Evolutionary conservation across 192 early-diverging fungal species (phyloP).

Genomic region (Entomortierella chlamydospora): DNA sequence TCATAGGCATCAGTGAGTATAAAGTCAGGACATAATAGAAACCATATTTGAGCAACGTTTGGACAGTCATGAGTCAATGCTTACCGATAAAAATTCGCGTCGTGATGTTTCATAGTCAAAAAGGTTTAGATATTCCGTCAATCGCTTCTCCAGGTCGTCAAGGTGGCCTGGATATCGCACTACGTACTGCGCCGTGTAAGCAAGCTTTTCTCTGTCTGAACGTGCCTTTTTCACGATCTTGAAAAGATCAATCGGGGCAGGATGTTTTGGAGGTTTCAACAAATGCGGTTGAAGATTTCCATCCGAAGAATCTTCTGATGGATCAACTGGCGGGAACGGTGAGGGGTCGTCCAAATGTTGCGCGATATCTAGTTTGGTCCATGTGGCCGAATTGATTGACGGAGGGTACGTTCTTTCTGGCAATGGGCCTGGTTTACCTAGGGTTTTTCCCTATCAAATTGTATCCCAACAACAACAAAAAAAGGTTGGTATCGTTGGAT

Average conservation of each 20-base stretch:
- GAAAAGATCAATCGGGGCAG: slow-evolving; percentile 24
- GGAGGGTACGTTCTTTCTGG: slow-evolving; percentile 45
- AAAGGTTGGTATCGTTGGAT: neutral
- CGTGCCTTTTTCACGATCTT: slow-evolving; percentile 26
- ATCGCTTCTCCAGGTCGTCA: slow-evolving; percentile 22
- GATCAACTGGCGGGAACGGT: slow-evolving; percentile 6
- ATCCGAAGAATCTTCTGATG: neutral
- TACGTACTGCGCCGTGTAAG: slow-evolving; percentile 20
- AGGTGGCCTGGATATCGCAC: slow-evolving; percentile 29
- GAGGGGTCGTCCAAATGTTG: neutral
- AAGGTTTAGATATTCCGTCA: slow-evolving; percentile 46
- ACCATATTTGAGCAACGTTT: too few species aligned
- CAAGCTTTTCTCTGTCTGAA: slow-evolving; percentile 31
- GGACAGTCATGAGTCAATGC: neutral
- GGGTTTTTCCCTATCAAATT: slow-evolving; percentile 14
- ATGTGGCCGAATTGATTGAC: slow-evolving; percentile 5
- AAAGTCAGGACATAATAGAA: too few species aligned
- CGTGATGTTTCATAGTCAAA: slow-evolving; percentile 58
- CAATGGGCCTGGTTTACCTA: slow-evolving; percentile 14
- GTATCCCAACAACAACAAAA: neutral
- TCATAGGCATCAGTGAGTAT: neutral
- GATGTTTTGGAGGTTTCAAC: neutral
- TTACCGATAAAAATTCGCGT: slow-evolving; percentile 51
- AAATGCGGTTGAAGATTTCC: neutral
- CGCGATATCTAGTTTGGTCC: slow-evolving; percentile 16